Percentiles rank a stretch among this genome's conserved stretches.
phyloP scores from a whole-genome alignment of 331 rosid genomes.

The Quercus tomentella region DNA sequence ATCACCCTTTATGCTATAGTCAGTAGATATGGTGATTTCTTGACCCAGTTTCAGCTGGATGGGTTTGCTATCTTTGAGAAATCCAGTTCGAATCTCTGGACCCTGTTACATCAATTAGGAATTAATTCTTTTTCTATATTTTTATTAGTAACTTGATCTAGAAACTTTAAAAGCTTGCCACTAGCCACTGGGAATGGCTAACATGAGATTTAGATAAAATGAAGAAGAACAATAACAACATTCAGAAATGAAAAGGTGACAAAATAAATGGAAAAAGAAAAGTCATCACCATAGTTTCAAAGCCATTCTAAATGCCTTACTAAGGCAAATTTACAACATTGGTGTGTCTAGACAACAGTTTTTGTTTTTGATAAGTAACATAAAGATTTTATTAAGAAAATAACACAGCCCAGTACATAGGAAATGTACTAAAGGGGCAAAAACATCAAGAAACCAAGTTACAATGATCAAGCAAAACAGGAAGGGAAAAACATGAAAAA shows the following conservation, averaged over 20 bases:
- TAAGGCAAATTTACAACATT: not conserved
- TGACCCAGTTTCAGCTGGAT: conserved; percentile 71
- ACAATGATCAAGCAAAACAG: no score
- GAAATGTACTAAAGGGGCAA: no score
- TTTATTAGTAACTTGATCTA: not conserved
- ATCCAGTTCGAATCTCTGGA: conserved; percentile 97
- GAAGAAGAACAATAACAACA: not conserved
- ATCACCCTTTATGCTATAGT: conserved; percentile 83
- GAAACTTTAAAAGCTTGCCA: not conserved
- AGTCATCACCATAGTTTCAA: not conserved
- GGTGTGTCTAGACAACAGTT: not conserved
- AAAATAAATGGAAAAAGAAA: not conserved
- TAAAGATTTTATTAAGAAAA: no score
- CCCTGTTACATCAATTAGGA: conserved; percentile 47
- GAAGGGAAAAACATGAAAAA: no score
- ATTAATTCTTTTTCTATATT: not conserved
- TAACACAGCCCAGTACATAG: no score
- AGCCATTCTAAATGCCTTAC: not conserved
- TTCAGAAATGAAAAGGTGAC: not conserved
- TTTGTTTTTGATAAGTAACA: no score
- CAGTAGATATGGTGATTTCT: conserved; percentile 83
- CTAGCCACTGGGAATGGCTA: not conserved
- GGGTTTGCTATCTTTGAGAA: conserved; percentile 81
- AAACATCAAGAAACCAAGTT: no score
- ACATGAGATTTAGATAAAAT: not conserved